Evolutionary conservation across 2,329 filamentous ascomycete genomes (phyloP), one percentile per base, ranked within the genome.

Genomic region (Paecilomyces variotii): DNA sequence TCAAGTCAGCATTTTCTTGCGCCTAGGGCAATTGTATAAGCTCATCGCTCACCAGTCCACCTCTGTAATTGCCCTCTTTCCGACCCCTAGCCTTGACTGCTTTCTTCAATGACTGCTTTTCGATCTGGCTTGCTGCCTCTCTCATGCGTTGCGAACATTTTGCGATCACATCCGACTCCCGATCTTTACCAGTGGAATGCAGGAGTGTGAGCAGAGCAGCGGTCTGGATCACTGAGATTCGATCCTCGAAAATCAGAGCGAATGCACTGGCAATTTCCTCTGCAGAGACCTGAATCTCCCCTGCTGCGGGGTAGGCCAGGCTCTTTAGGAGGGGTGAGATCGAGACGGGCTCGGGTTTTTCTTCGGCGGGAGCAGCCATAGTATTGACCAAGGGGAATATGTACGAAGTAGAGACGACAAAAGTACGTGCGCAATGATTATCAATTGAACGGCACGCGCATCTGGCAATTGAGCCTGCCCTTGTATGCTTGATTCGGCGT

Each of bases 231-330:
- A 90, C 87, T n/a, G 90, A 93, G 19, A 97, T 81, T 64, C 86
- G 85, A 76, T 97, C 88, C 59, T 91, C 92, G 75, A 97, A 97
- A 71, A 97, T 95, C 69, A 93, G 82, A 3, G 90, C 87, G 66
- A 97, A 87, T 57, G 93, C 92, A n/a, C 87, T 82, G 60, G 93
- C 91, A 72, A 99, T 94, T 72, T 97, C 91, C 55, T 84, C 80
- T 11, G 92, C 86, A 14, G 86, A 85, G 57, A 92, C 87, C 55
- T 76, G 73, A 53, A 72, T 68, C 54, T 79, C 72, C 52, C 79
- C 78, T 6, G 67, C 64, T 34, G 72, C 69, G 64, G 76, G 71
- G 66, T 77, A 76, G 25, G 78, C 77, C 26, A 81, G 74, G 49
- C 70, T 69, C 62, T 79, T 75, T 55, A 81, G 76, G 50, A 81